These are phyloP conservation scores for Fusarium sp. DNA, from an alignment of 2,329 filamentous ascomycete species.

Conservation along the genomic window DNA sequence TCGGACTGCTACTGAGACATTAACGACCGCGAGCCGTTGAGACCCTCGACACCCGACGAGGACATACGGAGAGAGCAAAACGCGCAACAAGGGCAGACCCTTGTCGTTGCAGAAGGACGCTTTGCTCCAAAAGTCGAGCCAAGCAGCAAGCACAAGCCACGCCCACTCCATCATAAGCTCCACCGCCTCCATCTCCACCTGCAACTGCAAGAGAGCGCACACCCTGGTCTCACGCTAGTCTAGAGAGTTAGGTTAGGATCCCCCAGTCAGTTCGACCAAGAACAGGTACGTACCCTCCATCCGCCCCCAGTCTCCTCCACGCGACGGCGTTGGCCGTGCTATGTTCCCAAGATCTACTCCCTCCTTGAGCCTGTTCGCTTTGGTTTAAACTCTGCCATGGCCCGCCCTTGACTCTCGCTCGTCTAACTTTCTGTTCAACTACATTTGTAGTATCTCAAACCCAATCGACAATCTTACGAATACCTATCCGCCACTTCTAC, in stretches of 20 bases:
- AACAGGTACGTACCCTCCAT: slow-evolving; percentile 28
- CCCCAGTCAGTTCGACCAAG: slow-evolving; percentile 32
- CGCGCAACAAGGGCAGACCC: slow-evolving; percentile 17
- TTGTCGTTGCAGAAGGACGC: slow-evolving; percentile 15
- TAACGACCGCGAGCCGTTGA: slow-evolving; percentile 22
- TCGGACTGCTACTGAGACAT: slow-evolving; percentile 26
- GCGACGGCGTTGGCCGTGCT: slow-evolving; percentile 34
- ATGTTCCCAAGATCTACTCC: slow-evolving; percentile 31
- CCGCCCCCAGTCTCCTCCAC: slow-evolving; percentile 34
- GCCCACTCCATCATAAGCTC: slow-evolving; percentile 37
- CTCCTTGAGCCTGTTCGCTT: slow-evolving; percentile 24
- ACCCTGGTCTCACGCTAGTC: slow-evolving; percentile 28
- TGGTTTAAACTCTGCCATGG: slow-evolving; percentile 44
- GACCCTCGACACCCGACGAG: not conserved
- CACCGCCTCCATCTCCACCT: slow-evolving; percentile 30
- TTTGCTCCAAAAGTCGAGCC: slow-evolving; percentile 19
- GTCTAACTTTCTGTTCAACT: slow-evolving; percentile 24
- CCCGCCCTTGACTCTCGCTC: slow-evolving; percentile 30
- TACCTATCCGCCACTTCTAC: slow-evolving; percentile 28
- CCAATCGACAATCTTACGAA: slow-evolving; percentile 11
- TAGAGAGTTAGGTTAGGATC: slow-evolving; percentile 26
- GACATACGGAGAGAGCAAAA: slow-evolving; percentile 3
- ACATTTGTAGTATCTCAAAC: slow-evolving; percentile 20
- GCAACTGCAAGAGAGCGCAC: slow-evolving; percentile 25
- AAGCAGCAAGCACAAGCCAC: slow-evolving; percentile 24